phyloP scores from a whole-genome alignment of 129 eudicot genomes.

The Artemisia argyi region DNA sequence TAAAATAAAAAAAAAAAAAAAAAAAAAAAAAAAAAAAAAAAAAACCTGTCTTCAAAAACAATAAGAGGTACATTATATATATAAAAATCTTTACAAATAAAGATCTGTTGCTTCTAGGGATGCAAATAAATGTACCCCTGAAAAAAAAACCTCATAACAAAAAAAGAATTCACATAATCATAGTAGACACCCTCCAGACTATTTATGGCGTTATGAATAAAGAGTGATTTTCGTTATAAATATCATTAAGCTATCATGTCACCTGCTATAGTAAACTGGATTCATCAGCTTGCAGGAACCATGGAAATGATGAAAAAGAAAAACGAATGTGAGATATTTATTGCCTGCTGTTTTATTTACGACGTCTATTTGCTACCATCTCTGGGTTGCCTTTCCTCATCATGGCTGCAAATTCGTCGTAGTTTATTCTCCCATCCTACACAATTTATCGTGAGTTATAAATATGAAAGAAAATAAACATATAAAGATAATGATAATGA shows the following conservation, averaged over 20 bases:
- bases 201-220: constrained; percentile 10
- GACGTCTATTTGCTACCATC: constrained; percentile 55
- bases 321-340: constrained; percentile 1
- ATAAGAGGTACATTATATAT: neutral
- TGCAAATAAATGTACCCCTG: neutral
- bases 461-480: neutral
- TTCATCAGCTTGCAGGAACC: constrained; percentile 12
- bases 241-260: neutral
- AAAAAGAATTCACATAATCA: neutral
- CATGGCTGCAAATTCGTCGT: constrained; percentile 93
- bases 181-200: neutral
- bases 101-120: neutral
- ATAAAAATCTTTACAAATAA: neutral
- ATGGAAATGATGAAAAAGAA: neutral
- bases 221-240: neutral
- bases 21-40: neutral
- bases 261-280: neutral
- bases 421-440: constrained; percentile 94
- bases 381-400: constrained; percentile 91
- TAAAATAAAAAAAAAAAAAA: neutral
- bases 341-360: constrained; percentile 41
- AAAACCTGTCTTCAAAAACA: neutral
- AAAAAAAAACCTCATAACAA: neutral
- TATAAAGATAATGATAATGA: neutral
- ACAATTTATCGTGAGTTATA: neutral